A percentile compares a stretch with the other conserved stretches of the same genome.
These are phyloP conservation scores for Xylariaceae sp. DNA, from an alignment of 2,329 filamentous ascomycete genomes.

Conservation along the genomic window DNA sequence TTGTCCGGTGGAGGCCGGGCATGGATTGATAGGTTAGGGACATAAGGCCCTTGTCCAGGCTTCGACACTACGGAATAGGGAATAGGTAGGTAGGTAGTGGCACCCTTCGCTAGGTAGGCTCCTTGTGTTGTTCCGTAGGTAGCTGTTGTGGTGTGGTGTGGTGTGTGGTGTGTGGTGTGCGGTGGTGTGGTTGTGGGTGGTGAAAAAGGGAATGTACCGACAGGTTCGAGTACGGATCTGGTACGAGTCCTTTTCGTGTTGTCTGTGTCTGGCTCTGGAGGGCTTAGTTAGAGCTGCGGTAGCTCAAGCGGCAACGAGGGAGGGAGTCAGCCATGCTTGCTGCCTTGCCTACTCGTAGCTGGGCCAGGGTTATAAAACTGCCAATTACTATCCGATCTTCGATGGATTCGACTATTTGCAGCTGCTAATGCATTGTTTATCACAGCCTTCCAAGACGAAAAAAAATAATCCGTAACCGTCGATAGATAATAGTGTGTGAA, in stretches of 20 bases:
- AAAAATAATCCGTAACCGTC: not conserved
- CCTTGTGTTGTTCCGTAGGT: no score
- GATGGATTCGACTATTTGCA: not conserved
- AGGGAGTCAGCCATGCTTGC: no score
- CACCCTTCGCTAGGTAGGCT: not conserved
- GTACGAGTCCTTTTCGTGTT: no score
- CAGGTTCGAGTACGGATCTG: no score
- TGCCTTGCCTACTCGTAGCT: no score
- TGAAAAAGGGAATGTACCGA: no score
- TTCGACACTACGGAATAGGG: not conserved
- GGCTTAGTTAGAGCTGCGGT: no score
- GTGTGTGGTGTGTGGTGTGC: no score
- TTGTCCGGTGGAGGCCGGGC: slow-evolving; percentile 12
- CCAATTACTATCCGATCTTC: not conserved
- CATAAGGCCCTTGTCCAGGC: not conserved
- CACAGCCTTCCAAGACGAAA: not conserved
- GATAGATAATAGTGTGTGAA: not conserved
- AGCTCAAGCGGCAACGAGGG: no score
- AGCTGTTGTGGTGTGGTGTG: no score
- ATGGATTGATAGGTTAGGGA: slow-evolving; percentile 14
- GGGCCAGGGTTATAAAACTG: not conserved
- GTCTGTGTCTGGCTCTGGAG: no score
- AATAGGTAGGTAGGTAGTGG: not conserved
- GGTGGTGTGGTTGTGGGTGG: no score
- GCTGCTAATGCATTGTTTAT: not conserved